Base-by-base conservation (phyloP, 2,329 filamentous ascomycete genomes). In the Thelonectria blattea region DNA sequence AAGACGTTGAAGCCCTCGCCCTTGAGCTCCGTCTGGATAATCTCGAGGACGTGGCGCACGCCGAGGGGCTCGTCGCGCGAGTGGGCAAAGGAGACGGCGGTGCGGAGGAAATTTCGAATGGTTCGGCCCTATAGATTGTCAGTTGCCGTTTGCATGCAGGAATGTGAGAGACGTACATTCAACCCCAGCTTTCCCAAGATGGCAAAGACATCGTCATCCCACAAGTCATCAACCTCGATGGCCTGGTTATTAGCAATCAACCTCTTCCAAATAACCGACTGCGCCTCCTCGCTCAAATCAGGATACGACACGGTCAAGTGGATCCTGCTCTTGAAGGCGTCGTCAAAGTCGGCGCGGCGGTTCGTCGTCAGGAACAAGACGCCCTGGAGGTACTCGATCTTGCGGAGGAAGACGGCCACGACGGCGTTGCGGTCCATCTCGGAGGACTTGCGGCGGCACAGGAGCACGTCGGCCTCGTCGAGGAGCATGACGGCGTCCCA, bases 351-450 rank as follows among this genome's bases (percentile, higher is more conserved):
- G 17, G 52, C 27, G 12, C 41, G 22, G 20, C 49, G 47, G 22
- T 58, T 58, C 15, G 55, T 58, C 2, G 55, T 58, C 42, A 58
- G 15, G 48, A 58, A 58, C 14, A 58, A 15, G 5, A 58, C 49
- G 7, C 55, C 55, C 17, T 58, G 47, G 42, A 52, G 50, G 48
- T 58, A 58, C 41, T 58, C 55, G 20, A 58, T 52, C n/a, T 52
- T 52, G 5, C 49, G 17, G 4, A 58, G 47, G 17, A 58, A 58
- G 4, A 52, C 55, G 52, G 50, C 50, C 27, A 59, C 50, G 7
- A 59, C 50, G 11, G 56, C 43, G 17, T 54, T 53, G 14, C 45
- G 43, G 11, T 59, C 50, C 56, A 53, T 50, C 37, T 53, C 50
- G 14, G 34, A 49, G 22, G 50, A 43, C 43, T 59, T 59, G 49